These are phyloP conservation scores for Pseudoneurospora amorphoporcata DNA, from an alignment of 495 filamentous ascomycete species.

Conservation along the genomic window DNA sequence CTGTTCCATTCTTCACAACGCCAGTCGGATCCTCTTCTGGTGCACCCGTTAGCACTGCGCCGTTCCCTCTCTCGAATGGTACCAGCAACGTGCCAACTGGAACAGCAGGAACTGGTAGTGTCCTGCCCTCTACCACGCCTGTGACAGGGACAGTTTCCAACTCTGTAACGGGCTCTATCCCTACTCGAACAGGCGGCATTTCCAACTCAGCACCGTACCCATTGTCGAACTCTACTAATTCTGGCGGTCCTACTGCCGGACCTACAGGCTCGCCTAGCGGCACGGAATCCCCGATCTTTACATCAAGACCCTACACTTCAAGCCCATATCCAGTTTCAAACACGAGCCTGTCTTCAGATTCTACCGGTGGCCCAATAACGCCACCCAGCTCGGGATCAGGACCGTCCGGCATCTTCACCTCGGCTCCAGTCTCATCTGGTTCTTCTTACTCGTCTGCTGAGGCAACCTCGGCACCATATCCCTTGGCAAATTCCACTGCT, in stretches of 20 bases:
- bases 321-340: conserved; percentile 12
- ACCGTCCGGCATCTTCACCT: neutral
- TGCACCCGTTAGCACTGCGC: neutral
- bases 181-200: neutral
- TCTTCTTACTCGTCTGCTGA: neutral
- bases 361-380: conserved; percentile 1
- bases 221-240: conserved; percentile 13
- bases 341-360: conserved; percentile 7
- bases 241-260: conserved; percentile 12
- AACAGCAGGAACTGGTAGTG: neutral
- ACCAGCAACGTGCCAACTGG: neutral
- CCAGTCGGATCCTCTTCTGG: neutral
- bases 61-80: neutral
- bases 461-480: conserved; percentile 8
- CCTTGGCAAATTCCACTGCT: conserved; percentile 14
- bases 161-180: neutral
- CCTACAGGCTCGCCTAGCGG: conserved; percentile 7
- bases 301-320: conserved; percentile 3
- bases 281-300: neutral
- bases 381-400: conserved; percentile 1
- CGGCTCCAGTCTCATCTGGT: neutral
- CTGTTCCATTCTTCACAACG: neutral
- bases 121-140: neutral
- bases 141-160: conserved; percentile 1
- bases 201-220: conserved; percentile 19